Percentiles rank a stretch among this genome's conserved stretches.
phyloP scores from a whole-genome alignment of 2,329 filamentous ascomycete genomes.

The Aspergillus thermomutatus region DNA sequence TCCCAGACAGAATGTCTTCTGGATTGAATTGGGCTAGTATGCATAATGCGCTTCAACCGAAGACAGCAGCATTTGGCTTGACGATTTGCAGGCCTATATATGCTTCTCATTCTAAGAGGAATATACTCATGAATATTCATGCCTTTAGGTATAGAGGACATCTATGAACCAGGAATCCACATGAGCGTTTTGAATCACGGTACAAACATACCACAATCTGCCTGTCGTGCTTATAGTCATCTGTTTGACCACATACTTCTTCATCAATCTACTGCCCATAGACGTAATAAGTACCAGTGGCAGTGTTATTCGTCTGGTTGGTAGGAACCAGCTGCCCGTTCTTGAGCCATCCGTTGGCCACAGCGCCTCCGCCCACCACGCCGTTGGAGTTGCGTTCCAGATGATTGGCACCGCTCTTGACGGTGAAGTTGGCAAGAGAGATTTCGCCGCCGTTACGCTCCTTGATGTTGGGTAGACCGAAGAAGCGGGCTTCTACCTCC shows the following conservation, averaged over 20 bases:
- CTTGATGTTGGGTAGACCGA: constrained; percentile 59
- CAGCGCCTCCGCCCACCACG: not conserved
- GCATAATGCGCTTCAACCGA: too few species aligned
- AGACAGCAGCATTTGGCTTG: too few species aligned
- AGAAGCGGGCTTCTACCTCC: constrained; percentile 61
- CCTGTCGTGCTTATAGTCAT: not conserved
- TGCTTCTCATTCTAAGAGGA: too few species aligned
- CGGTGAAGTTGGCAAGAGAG: constrained; percentile 67
- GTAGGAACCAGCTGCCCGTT: not conserved
- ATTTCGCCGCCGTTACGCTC: constrained; percentile 63
- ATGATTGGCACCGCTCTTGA: constrained; percentile 59
- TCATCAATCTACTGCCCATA: not conserved
- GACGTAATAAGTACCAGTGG: not conserved
- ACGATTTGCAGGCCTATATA: too few species aligned
- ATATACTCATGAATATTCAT: too few species aligned
- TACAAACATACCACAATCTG: not conserved
- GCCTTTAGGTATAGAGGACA: not conserved
- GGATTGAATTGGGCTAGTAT: not conserved
- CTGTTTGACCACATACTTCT: not conserved
- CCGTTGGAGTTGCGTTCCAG: constrained; percentile 38
- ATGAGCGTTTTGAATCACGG: not conserved
- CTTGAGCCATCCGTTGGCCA: not conserved
- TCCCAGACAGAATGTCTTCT: too few species aligned
- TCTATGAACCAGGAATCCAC: not conserved
- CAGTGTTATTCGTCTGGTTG: not conserved